Conservation (phyloP, 2,329 filamentous ascomycete genomes). For the Orbilia javanica region DNA sequence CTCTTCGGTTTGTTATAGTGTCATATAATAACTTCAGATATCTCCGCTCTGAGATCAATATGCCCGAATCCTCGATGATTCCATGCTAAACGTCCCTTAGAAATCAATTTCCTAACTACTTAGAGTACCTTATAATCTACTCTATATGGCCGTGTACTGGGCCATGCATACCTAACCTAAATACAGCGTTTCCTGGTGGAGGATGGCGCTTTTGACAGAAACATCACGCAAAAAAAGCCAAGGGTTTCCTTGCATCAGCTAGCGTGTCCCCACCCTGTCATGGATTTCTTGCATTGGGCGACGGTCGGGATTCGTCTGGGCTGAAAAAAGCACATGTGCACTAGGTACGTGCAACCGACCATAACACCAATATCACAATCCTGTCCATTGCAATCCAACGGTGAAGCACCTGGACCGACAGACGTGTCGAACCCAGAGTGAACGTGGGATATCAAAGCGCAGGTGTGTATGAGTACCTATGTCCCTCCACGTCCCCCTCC, state of each 20-base stretch:
- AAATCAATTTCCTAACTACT: too few relatives aligned
- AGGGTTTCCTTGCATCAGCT: constrained; percentile 33
- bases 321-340: constrained; percentile 31
- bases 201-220: constrained; percentile 28
- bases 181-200: not conserved
- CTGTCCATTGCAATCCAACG: not conserved
- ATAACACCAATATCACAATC: not conserved
- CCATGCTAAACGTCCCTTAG: too few relatives aligned
- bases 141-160: too few relatives aligned
- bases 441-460: constrained; percentile 34
- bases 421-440: constrained; percentile 15
- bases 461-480: constrained; percentile 20
- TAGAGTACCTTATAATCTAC: too few relatives aligned
- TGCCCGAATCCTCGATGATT: too few relatives aligned
- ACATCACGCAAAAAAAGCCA: constrained; percentile 37
- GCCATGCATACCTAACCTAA: too few relatives aligned
- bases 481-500: not conserved
- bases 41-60: constrained; percentile 56
- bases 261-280: constrained; percentile 31
- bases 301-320: not conserved
- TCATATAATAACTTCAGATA: constrained; percentile 59
- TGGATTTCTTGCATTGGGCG: constrained; percentile 29
- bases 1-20: constrained; percentile 51
- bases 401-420: not conserved
- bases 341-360: not conserved